These are phyloP conservation scores for Erysiphe neolycopersici DNA, from an alignment of 2,329 filamentous ascomycete species.

Conservation along the genomic window DNA sequence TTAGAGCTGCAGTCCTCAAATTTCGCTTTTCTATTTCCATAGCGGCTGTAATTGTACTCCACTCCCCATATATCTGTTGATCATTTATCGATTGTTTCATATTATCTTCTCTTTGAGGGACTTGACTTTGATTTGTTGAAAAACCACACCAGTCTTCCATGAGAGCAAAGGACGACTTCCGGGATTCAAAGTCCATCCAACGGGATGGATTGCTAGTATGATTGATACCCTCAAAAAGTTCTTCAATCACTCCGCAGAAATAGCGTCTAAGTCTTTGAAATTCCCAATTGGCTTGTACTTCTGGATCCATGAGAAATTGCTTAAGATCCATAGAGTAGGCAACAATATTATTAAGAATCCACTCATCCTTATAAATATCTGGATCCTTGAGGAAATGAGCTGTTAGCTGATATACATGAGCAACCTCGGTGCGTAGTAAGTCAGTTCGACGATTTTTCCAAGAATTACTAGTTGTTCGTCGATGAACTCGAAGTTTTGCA, in stretches of 20 bases:
- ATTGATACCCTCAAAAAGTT: slow-evolving; percentile 77
- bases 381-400: slow-evolving; percentile 63
- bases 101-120: slow-evolving; percentile 56
- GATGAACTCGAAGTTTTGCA: slow-evolving; percentile 63
- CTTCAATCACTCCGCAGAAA: slow-evolving; percentile 83
- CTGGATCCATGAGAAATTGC: slow-evolving; percentile 78
- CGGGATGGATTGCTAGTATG: slow-evolving; percentile 58
- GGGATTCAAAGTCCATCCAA: slow-evolving; percentile 94
- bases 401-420: slow-evolving; percentile 84
- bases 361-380: slow-evolving; percentile 63
- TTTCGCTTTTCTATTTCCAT: slow-evolving; percentile 96
- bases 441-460: slow-evolving; percentile 65
- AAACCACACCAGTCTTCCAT: slow-evolving; percentile 99
- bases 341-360: slow-evolving; percentile 69
- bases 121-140: slow-evolving; percentile 66
- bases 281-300: slow-evolving; percentile 83
- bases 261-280: slow-evolving; percentile 79
- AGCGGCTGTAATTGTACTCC: slow-evolving; percentile 55
- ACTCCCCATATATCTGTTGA: slow-evolving; percentile 45
- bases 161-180: slow-evolving; percentile 80
- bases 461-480: slow-evolving; percentile 59
- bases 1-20: slow-evolving; percentile 66
- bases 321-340: slow-evolving; percentile 80
- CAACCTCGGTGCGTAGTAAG: slow-evolving; percentile 72
- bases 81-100: slow-evolving; percentile 70